Evolutionary conservation across 208 protist genomes (phyloP), one percentile per base, ranked within the genome.

Genomic region (Leishmania aethiopica): DNA sequence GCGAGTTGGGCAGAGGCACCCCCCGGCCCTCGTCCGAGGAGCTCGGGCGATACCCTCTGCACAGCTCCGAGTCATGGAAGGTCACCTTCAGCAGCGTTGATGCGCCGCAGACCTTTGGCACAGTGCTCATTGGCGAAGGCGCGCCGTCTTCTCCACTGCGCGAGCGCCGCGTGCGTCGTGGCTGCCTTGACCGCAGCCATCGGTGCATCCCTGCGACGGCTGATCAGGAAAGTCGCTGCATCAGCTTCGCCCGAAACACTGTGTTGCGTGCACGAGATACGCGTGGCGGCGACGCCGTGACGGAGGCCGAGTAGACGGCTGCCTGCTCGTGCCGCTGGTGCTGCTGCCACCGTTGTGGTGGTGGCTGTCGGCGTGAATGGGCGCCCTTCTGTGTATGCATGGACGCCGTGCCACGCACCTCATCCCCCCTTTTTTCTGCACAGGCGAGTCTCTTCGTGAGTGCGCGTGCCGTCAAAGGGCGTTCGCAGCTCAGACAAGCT

Each of bases 1-100:
- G 79, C 60, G 64, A 88, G 51, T 82, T 95, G n/a, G 86, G 73
- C 40, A 19, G 49, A 13, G 84, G 80, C 70, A 93, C 89, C 37
- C 84, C 87, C 28, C 77, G 85, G 8, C 84, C 90, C 6, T 28
- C 72, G 1, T 47, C 78, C 0, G 72, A 77, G 11, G 80, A 80
- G 59, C 51, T 89, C 32, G 86, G 82, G 64, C 45, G 49, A 47
- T 84, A 86, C 73, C 66, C 75, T 19, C 75, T 83, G 40, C 82
- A 42, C n/a, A 25, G 28, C 64, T 79, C 53, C 40, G 92, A 94
- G 73, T 84, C 80, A 35, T 95, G 93, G 90, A 69, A 59, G 59
- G 88, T 96, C 28, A 88, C 81, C 28, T 96, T 97, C 84, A 96
- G 92, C 87, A 94, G 89, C 79, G 88, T 83, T 10, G 90, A 96